Evolutionary conservation across 352 stramenopile genomes (phyloP).

Genomic region (Saprolegnia diclina): DNA sequence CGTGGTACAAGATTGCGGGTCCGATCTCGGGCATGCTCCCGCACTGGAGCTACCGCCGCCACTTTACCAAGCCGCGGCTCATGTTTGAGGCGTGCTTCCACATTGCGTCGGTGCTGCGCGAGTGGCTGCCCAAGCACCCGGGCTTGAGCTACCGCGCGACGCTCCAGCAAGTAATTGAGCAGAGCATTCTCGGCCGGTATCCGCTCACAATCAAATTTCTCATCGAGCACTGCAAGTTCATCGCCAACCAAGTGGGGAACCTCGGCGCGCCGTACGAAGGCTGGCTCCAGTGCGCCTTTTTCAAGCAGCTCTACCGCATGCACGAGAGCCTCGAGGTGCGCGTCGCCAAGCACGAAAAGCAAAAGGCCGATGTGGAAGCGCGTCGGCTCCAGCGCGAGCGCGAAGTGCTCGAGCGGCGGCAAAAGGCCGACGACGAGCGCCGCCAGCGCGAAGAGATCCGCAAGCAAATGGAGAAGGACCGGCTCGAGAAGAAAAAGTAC

Average conservation of each 20-base stretch:
- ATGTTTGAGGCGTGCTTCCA: slow-evolving; percentile 81
- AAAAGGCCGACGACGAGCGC: slow-evolving; percentile 42
- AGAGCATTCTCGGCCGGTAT: slow-evolving; percentile 66
- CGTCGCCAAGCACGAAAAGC: slow-evolving; percentile 48
- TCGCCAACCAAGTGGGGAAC: slow-evolving; percentile 71
- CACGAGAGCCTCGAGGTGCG: slow-evolving; percentile 58
- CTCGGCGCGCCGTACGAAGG: slow-evolving; percentile 65
- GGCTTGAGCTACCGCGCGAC: slow-evolving; percentile 79
- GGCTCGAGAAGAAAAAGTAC: slow-evolving; percentile 38
- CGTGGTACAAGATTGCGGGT: slow-evolving; percentile 83
- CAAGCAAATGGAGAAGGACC: slow-evolving; percentile 24
- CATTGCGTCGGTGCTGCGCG: slow-evolving; percentile 77
- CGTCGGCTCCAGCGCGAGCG: slow-evolving; percentile 32
- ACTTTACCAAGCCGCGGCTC: slow-evolving; percentile 67
- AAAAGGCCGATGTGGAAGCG: slow-evolving; percentile 54
- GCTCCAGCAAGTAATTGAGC: slow-evolving; percentile 72
- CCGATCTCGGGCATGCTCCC: slow-evolving; percentile 68
- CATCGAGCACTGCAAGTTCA: slow-evolving; percentile 78
- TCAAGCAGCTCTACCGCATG: slow-evolving; percentile 72
- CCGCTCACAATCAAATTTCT: slow-evolving; percentile 76
- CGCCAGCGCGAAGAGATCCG: slow-evolving; percentile 41
- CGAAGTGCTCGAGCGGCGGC: slow-evolving; percentile 33
- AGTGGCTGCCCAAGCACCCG: slow-evolving; percentile 82
- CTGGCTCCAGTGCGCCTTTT: slow-evolving; percentile 81
- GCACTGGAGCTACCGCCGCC: slow-evolving; percentile 59